Evolutionary conservation across 2,329 filamentous ascomycete genomes (phyloP).

Genomic region (Aspergillus ruber): DNA sequence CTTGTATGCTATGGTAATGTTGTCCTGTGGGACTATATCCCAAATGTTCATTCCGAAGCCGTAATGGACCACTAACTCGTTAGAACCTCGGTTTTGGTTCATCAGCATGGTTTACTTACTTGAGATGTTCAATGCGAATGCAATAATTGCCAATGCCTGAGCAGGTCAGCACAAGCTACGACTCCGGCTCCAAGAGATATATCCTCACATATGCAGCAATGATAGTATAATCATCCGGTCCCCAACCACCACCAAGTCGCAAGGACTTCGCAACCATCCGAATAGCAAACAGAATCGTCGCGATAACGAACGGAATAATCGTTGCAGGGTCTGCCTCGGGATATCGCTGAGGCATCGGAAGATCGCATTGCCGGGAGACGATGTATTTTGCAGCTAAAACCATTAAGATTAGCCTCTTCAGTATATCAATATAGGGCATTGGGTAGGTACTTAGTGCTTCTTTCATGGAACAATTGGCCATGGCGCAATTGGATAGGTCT

Average conservation of each 20-base stretch:
- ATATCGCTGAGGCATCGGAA: neutral
- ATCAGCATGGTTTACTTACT: slow-evolving; percentile 3
- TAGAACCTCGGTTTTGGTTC: neutral
- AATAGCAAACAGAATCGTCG: slow-evolving; percentile 1
- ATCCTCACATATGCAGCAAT: slow-evolving; percentile 10
- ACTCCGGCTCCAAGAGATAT: no score
- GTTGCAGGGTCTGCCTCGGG: slow-evolving; percentile 1
- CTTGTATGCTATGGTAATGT: slow-evolving; percentile 15
- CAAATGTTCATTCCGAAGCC: slow-evolving; percentile 19
- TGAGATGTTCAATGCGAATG: slow-evolving; percentile 7
- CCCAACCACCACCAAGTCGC: slow-evolving; percentile 3
- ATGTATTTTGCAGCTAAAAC: slow-evolving; percentile 1
- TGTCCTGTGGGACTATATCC: slow-evolving; percentile 13
- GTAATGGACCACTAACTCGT: slow-evolving; percentile 12
- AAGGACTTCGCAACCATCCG: neutral
- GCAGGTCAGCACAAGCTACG: neutral
- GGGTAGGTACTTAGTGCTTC: neutral
- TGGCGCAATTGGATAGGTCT: neutral
- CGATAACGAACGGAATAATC: slow-evolving; percentile 3
- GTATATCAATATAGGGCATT: neutral
- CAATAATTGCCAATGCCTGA: slow-evolving; percentile 7
- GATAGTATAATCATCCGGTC: slow-evolving; percentile 4
- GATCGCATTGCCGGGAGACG: slow-evolving; percentile 1
- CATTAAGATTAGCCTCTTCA: neutral
- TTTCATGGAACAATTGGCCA: neutral